Evolutionary conservation across 2,329 filamentous ascomycete genomes (phyloP), one percentile per base, ranked within the genome.

Genomic region (Boeremia exigua): DNA sequence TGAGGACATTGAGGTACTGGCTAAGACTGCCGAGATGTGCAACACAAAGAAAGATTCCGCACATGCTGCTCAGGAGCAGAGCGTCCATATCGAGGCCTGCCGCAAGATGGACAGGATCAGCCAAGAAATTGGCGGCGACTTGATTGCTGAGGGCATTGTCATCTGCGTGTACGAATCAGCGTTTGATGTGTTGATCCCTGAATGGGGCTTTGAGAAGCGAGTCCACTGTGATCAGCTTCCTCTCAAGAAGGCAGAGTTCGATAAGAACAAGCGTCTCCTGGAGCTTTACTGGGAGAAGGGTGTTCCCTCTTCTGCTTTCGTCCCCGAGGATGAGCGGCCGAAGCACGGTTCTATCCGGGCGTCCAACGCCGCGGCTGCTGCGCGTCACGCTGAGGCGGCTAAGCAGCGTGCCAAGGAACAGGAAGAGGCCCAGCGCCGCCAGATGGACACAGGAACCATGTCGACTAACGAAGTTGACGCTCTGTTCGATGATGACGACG

Each of bases 281-380:
- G 95, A 99, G 79, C 85, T 99, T 14, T 99, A 97, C 83, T 99
- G 95, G 95, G 95, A 99, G 87, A 99, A 98, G 85, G 95, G 95
- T 42, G 92, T 98, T 7, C 92, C 94, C 27, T 98, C 93, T 60
- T 97, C 94, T 38, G 91, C 93, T 2, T 99, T 96, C 68, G 89
- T 99, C 48, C 95, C 95, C 2, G 95, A 99, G 73, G 95, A 99
- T 73, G 95, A 99, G 81, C 89, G 93, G 54, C 93, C 93, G 49
- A 96, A 95, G 82, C 88, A 90, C 46, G 88, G 86, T 52, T 84
- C 85, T 10, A 89, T 90, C 67, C 86, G 91, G 62, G 85, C 89
- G 54, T 87, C 86, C 37, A 90, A 91, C 69, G 89, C 90, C 48
- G 85, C 88, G 48, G 89, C 88, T 32, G 90, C 90, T 29, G 89